Evolutionary conservation across 768 basidiomycete genomes (phyloP).

Genomic region (Vishniacozyma victoriae): DNA sequence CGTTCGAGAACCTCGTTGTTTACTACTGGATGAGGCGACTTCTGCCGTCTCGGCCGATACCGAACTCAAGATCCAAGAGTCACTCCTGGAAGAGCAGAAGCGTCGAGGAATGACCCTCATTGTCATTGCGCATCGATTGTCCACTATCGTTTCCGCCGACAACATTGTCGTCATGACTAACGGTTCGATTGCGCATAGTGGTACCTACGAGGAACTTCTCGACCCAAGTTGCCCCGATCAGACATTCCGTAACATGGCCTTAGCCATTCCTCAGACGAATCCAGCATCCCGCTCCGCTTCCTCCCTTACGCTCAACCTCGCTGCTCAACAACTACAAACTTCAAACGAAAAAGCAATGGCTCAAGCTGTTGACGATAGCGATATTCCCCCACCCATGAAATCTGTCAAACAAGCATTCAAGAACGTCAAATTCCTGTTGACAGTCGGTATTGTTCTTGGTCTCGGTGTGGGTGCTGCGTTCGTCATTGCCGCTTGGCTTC

Average conservation of each 20-base stretch:
- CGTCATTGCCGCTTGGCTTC: slow-evolving; percentile 33
- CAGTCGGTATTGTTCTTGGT: slow-evolving; percentile 17
- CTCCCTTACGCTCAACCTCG: no score
- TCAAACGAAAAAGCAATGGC: neutral
- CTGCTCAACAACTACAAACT: neutral
- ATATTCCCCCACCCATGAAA: slow-evolving; percentile 8
- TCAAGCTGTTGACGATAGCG: neutral
- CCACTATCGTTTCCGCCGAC: slow-evolving; percentile 24
- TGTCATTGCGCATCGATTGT: slow-evolving; percentile 30
- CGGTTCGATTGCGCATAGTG: slow-evolving; percentile 27
- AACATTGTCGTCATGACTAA: slow-evolving; percentile 34
- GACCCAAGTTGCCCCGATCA: slow-evolving; percentile 18
- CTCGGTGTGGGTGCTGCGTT: slow-evolving; percentile 26
- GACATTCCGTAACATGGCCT: slow-evolving; percentile 30
- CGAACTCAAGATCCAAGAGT: slow-evolving; percentile 18
- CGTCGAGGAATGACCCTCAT: slow-evolving; percentile 24
- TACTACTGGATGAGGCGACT: slow-evolving; percentile 37
- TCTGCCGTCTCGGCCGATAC: slow-evolving; percentile 28
- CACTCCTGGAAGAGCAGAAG: slow-evolving; percentile 8
- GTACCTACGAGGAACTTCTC: slow-evolving; percentile 37
- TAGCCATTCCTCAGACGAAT: slow-evolving; percentile 2
- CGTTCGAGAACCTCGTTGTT: slow-evolving; percentile 24
- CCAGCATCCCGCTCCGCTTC: neutral
- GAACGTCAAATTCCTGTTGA: slow-evolving; percentile 12
- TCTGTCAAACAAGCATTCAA: slow-evolving; percentile 11